A percentile compares a stretch with the other conserved stretches of the same genome.
These are phyloP conservation scores for Trichosanthes cucumerina DNA, from an alignment of 306 rosid genomes.

Conservation along the genomic window DNA sequence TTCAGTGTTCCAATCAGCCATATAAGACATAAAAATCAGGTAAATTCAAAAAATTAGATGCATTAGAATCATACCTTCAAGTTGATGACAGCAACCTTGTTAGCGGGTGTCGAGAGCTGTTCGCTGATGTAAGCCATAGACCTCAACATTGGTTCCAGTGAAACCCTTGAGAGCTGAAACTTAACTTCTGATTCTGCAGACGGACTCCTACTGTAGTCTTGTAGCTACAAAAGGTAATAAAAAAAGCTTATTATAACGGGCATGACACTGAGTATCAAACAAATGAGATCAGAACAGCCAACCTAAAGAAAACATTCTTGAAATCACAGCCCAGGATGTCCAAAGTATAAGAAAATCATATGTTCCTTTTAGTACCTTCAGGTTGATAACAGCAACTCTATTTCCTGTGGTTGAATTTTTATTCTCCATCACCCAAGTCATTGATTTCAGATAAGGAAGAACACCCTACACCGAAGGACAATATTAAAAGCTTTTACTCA, in stretches of 20 bases:
- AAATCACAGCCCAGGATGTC: neutral
- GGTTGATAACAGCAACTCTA: constrained; percentile 74
- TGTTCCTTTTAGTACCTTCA: constrained; percentile 46
- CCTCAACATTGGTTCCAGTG: constrained; percentile 84
- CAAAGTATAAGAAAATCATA: constrained; percentile 8
- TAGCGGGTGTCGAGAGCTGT: constrained; percentile 83
- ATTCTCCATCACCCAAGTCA: constrained; percentile 98
- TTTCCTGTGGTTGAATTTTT: constrained; percentile 68
- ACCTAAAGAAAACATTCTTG: neutral
- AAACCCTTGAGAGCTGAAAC: constrained; percentile 72
- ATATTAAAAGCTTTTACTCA: neutral
- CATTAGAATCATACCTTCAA: constrained; percentile 38
- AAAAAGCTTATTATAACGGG: neutral
- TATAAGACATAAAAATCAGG: neutral
- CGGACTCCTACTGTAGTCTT: constrained; percentile 60
- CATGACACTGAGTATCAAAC: constrained; percentile 3
- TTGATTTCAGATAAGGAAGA: constrained; percentile 86
- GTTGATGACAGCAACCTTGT: constrained; percentile 91
- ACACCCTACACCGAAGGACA: constrained; percentile 39
- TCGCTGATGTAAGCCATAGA: constrained; percentile 87
- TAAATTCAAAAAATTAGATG: neutral
- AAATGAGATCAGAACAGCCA: neutral
- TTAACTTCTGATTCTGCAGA: constrained; percentile 80
- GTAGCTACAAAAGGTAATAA: constrained; percentile 48
- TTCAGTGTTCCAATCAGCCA: neutral